phyloP scores from a whole-genome alignment of 345 rosid genomes.

The Lepidium sativum region DNA sequence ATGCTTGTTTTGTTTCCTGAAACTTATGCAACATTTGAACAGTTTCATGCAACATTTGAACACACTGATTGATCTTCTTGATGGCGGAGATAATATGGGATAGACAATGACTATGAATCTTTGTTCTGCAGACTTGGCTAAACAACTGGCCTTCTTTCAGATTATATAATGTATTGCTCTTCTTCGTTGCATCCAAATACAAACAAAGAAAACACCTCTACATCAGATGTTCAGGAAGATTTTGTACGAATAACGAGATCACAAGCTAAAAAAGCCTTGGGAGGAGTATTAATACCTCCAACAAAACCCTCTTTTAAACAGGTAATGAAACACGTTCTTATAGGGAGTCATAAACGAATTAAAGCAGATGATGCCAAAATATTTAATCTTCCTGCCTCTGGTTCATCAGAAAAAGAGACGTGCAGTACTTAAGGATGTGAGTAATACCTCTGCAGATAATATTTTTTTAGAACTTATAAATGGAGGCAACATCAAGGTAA shows the following conservation, averaged over 20 bases:
- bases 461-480: constrained; percentile 25
- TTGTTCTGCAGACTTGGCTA: constrained; percentile 18
- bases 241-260: constrained; percentile 58
- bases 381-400: constrained; percentile 23
- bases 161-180: constrained; percentile 23
- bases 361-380: constrained; percentile 39
- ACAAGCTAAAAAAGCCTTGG: constrained; percentile 51
- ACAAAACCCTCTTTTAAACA: constrained; percentile 56
- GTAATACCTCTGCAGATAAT: constrained; percentile 35
- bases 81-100: neutral
- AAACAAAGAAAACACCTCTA: constrained; percentile 48
- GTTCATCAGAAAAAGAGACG: constrained; percentile 60
- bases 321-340: constrained; percentile 42
- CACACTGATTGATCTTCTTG: neutral
- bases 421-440: constrained; percentile 71
- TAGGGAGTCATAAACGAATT: constrained; percentile 37
- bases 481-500: constrained; percentile 46
- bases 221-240: constrained; percentile 33
- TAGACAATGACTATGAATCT: neutral
- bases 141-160: neutral
- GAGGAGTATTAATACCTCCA: constrained; percentile 44
- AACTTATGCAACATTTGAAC: constrained; percentile 3
- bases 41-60: constrained; percentile 14
- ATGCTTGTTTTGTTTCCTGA: neutral
- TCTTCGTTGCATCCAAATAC: constrained; percentile 39